A percentile compares a stretch with the other conserved stretches of the same genome.
These are phyloP conservation scores for Ophiostoma perfectum DNA, from an alignment of 2,329 filamentous ascomycete species.

Conservation along the genomic window DNA sequence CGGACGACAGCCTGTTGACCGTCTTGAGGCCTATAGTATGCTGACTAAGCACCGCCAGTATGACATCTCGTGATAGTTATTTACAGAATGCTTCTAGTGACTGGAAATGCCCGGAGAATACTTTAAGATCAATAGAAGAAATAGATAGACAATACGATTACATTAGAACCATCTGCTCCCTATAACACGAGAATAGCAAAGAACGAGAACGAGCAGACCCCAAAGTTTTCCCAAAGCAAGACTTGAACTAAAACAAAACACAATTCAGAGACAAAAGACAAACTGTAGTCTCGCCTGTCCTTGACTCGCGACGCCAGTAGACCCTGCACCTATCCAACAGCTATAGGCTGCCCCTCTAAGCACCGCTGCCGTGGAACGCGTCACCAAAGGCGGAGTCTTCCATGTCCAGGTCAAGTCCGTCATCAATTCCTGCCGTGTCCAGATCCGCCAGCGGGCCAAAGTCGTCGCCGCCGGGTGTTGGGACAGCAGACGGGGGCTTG, in stretches of 20 bases:
- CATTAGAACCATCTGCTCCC: conserved; percentile 4
- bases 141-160: conserved; percentile 1
- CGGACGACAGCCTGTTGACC: not conserved
- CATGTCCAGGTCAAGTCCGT: conserved; percentile 64
- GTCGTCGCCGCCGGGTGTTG: conserved; percentile 46
- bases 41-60: not conserved
- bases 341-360: not conserved
- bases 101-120: not conserved
- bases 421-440: conserved; percentile 63
- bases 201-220: not conserved
- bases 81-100: not conserved
- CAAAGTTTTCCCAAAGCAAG: conserved; percentile 3
- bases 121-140: not conserved
- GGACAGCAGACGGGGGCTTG: conserved; percentile 40
- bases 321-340: not conserved
- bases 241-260: not conserved
- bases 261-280: not conserved
- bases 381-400: conserved; percentile 80
- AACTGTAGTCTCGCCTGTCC: not conserved
- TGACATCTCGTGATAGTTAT: not conserved
- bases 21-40: not conserved
- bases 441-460: conserved; percentile 60
- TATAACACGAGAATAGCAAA: not conserved
- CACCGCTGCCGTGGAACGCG: conserved; percentile 42
- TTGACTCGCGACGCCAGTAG: not conserved